A percentile compares a stretch with the other conserved stretches of the same genome.
These are phyloP conservation scores for Basidiobolus heterosporus DNA, from an alignment of 371 early-diverging fungal genomes.

Conservation along the genomic window DNA sequence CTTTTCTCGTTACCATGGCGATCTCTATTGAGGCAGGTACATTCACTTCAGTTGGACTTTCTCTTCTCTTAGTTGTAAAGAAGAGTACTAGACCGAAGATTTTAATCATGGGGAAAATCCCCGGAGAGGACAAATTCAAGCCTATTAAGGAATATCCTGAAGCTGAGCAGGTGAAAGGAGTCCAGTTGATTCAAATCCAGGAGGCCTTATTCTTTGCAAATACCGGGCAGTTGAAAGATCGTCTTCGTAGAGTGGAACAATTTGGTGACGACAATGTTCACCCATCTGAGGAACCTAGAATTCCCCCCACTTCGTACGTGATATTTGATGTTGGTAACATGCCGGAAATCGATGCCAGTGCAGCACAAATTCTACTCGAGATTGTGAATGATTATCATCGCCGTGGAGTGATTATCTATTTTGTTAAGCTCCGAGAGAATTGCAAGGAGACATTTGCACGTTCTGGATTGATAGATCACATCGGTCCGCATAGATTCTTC, in stretches of 20 bases:
- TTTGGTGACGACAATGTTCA: conserved; percentile 83
- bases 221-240: conserved; percentile 81
- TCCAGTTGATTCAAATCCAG: conserved; percentile 70
- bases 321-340: conserved; percentile 81
- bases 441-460: too few relatives aligned
- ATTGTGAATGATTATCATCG: conserved; percentile 68
- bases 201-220: conserved; percentile 90
- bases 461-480: too few relatives aligned
- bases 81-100: too few relatives aligned
- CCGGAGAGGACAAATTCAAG: conserved; percentile 15
- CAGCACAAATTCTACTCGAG: conserved; percentile 71
- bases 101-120: too few relatives aligned
- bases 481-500: too few relatives aligned
- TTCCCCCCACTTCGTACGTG: conserved; percentile 41
- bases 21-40: conserved; percentile 84
- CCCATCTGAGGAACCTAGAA: conserved; percentile 60
- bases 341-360: conserved; percentile 77
- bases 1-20: conserved; percentile 68
- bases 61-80: too few relatives aligned
- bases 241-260: conserved; percentile 74
- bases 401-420: conserved; percentile 58
- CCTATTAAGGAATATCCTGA: conserved; percentile 15
- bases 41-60: conserved; percentile 12
- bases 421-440: conserved; percentile 42
- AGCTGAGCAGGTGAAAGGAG: conserved; percentile 62